phyloP scores from a whole-genome alignment of 805 yeast species.

The Candida tallmaniae region DNA sequence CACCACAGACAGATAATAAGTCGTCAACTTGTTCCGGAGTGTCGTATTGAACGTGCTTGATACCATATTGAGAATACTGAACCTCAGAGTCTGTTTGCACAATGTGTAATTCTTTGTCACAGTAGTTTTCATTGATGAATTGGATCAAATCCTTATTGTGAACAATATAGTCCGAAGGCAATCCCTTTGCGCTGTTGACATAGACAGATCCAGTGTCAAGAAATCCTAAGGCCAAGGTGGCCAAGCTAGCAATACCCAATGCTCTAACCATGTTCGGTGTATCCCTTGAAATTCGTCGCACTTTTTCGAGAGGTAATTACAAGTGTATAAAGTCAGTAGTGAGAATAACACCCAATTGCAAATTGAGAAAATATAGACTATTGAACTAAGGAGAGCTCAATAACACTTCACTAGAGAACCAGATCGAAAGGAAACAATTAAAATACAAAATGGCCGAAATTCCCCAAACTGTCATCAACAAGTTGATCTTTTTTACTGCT shows the following conservation, averaged over 20 bases:
- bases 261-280: conserved; percentile 5
- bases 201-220: conserved; percentile 16
- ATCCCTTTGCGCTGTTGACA: conserved; percentile 2
- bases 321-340: too few species aligned
- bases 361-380: too few species aligned
- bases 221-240: conserved; percentile 14
- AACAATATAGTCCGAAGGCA: conserved; percentile 13
- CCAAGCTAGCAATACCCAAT: not conserved
- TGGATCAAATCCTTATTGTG: conserved; percentile 14
- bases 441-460: conserved; percentile 24
- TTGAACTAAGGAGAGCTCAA: too few species aligned
- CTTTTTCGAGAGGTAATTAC: too few species aligned
- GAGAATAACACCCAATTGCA: too few species aligned
- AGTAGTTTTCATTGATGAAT: conserved; percentile 9
- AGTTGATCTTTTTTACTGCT: conserved; percentile 68
- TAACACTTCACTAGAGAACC: too few species aligned
- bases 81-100: not conserved
- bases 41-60: conserved; percentile 5
- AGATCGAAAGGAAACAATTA: too few species aligned
- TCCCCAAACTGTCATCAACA: conserved; percentile 55
- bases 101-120: conserved; percentile 1
- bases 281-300: conserved; percentile 9
- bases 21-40: not conserved
- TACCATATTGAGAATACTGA: not conserved
- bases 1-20: conserved; percentile 2